Conservation (phyloP, 495 filamentous ascomycete species). For the Aspergillus egyptiacus region DNA sequence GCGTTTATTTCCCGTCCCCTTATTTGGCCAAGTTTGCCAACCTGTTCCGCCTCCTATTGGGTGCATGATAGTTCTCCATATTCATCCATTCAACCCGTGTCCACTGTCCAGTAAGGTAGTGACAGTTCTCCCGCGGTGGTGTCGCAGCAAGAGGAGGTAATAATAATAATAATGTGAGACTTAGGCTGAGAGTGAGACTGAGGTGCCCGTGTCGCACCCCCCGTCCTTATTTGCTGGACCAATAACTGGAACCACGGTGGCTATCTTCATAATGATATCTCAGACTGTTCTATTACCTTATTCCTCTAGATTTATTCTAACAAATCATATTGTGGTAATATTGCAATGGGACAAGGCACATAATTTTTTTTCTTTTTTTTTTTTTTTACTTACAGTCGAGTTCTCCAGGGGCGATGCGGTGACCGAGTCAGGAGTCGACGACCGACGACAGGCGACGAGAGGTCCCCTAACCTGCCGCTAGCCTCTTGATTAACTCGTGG, state of each 20-base stretch:
- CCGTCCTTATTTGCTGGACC: background rate
- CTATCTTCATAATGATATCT: background rate
- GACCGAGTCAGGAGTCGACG: slow-evolving; percentile 2
- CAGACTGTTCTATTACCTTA: background rate
- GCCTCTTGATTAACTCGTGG: no score
- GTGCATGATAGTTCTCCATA: slow-evolving; percentile 4
- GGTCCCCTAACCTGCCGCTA: background rate
- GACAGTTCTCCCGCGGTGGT: no score
- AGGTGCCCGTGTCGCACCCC: no score
- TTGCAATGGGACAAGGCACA: no score
- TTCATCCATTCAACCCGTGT: background rate
- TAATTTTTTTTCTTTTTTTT: slow-evolving; percentile 8
- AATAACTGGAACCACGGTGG: slow-evolving; percentile 7
- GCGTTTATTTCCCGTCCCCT: background rate
- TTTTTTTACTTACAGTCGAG: background rate
- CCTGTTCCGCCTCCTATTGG: slow-evolving; percentile 6
- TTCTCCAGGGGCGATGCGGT: slow-evolving; percentile 4
- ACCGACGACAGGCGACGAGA: slow-evolving; percentile 3
- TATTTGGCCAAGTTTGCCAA: no score
- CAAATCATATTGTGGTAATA: no score
- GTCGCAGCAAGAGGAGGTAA: no score
- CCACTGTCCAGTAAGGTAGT: no score
- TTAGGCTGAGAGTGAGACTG: no score
- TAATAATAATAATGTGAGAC: no score
- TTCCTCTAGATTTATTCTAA: background rate